Percentiles rank a stretch among this genome's conserved stretches.
phyloP scores from a whole-genome alignment of 108 stramenopile genomes.

The Pseudonitzschia multiseries region DNA sequence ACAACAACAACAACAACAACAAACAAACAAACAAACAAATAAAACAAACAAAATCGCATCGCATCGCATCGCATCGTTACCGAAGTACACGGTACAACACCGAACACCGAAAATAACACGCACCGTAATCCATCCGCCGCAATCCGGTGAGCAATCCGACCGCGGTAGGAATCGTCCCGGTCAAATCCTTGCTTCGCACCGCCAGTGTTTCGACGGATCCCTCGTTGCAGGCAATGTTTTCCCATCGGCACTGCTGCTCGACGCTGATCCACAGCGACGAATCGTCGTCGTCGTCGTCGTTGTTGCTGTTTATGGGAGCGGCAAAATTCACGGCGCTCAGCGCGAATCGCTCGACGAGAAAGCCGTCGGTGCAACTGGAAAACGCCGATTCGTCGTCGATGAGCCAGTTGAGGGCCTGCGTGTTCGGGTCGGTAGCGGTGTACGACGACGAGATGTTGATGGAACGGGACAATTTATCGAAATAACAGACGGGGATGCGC shows the following conservation, averaged over 20 bases:
- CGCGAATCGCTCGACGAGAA: slow-evolving; percentile 2
- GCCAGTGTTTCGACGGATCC: slow-evolving; percentile 4
- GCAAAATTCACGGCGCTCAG: not conserved
- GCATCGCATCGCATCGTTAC: too few species aligned
- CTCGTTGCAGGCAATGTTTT: slow-evolving; percentile 6
- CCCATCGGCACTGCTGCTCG: not conserved
- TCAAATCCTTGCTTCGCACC: not conserved
- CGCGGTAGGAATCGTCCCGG: not conserved
- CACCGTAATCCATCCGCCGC: not conserved
- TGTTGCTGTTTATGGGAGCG: not conserved
- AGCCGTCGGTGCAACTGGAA: not conserved
- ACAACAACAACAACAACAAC: too few species aligned
- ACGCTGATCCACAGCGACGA: not conserved
- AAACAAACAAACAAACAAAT: too few species aligned
- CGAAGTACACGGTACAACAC: too few species aligned
- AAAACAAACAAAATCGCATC: not conserved
- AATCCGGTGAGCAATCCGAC: not conserved
- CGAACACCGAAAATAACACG: not conserved
- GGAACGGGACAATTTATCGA: not conserved
- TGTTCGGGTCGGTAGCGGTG: too few species aligned
- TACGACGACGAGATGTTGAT: not conserved
- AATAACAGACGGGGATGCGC: not conserved
- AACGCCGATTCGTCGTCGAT: not conserved
- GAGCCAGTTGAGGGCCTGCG: not conserved
- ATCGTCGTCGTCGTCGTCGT: not conserved